Base-by-base conservation (phyloP, 306 rosid genomes). In the Begonia loranthoides region DNA sequence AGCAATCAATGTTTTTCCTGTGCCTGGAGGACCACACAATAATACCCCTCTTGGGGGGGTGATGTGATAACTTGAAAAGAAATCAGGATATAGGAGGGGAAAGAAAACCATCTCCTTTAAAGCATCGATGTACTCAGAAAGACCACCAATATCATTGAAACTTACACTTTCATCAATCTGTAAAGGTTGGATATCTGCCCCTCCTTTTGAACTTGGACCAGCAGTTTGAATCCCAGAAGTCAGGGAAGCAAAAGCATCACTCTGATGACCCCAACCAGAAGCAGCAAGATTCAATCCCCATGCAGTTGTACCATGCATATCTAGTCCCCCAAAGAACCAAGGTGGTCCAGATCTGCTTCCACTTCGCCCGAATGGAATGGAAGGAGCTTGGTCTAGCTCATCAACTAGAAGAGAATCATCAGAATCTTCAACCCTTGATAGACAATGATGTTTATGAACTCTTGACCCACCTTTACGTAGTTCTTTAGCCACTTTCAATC, bases 201-300 rank as follows among this genome's bases (percentile, higher is more conserved):
- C 97, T 52, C 97, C 97, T 69, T 90, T 90, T 49, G 97, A 90
- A 71, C 97, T 90, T 22, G 97, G 97, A 69, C 97, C 97, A 24
- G 97, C 97, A 55, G 95, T 85, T 68, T 90, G 97, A 79, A 89
- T 67, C 64, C 97, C 97, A 59, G 97, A 75, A 13, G 89, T 77
- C 64, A 79, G 64, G 43, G 82, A 38, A 15, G 95, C 68, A 63
- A 90, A 73, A 51, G 90, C 81, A 74, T 90, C 97, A 44, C 80
- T 83, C 73, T 90, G 97, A 73, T 90, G 97, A 66, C 87, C 95
- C 97, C 97, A 90, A 51, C 97, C 97, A 15, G 97, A 90, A 47
- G 97, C 95, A 38, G 97, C 97, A 62, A 82, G 66, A 73, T 90
- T 90, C 75, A 90, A 74, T 14, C 97, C 97, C 75, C 80, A 82